Conservation (phyloP, 1,284 basidiomycete species). For the Malassezia japonica region DNA sequence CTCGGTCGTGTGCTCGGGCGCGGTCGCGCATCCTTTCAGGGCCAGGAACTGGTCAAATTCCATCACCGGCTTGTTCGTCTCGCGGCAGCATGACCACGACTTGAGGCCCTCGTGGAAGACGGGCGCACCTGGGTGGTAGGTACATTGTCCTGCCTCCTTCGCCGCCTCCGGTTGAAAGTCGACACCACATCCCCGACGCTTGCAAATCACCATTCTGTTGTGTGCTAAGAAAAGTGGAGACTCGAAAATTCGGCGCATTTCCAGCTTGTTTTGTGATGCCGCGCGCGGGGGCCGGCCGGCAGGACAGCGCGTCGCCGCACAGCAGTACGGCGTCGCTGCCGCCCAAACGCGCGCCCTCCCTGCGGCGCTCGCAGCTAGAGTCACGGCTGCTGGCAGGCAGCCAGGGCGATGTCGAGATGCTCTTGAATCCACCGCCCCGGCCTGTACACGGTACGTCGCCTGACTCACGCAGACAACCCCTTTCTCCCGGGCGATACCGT, state of each 20-base stretch:
- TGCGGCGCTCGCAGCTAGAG: conserved; percentile 11
- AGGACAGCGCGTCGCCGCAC: background rate
- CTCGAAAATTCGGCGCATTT: no score
- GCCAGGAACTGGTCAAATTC: conserved; percentile 46
- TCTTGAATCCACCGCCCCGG: conserved; percentile 3
- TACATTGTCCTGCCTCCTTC: conserved; percentile 18
- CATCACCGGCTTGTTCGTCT: conserved; percentile 45
- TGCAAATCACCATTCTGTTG: conserved; percentile 35
- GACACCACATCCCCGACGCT: conserved; percentile 41
- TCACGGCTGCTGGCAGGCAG: conserved; percentile 5
- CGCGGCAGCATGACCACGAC: conserved; percentile 47
- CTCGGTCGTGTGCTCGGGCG: conserved; percentile 27
- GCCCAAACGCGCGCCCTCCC: conserved; percentile 2
- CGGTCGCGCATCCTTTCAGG: conserved; percentile 32
- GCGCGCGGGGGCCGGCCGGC: no score
- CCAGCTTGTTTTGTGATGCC: no score
- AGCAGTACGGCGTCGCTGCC: background rate
- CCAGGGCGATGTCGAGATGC: conserved; percentile 4
- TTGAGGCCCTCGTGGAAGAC: conserved; percentile 48
- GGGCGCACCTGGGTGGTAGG: conserved; percentile 42
- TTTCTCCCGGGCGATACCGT: conserved; percentile 10
- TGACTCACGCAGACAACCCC: background rate
- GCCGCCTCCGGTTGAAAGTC: conserved; percentile 23
- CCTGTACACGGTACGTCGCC: background rate
- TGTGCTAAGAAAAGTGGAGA: no score